These are phyloP conservation scores for Hypoxylon fuscum DNA, from an alignment of 495 filamentous ascomycete genomes.

Conservation along the genomic window DNA sequence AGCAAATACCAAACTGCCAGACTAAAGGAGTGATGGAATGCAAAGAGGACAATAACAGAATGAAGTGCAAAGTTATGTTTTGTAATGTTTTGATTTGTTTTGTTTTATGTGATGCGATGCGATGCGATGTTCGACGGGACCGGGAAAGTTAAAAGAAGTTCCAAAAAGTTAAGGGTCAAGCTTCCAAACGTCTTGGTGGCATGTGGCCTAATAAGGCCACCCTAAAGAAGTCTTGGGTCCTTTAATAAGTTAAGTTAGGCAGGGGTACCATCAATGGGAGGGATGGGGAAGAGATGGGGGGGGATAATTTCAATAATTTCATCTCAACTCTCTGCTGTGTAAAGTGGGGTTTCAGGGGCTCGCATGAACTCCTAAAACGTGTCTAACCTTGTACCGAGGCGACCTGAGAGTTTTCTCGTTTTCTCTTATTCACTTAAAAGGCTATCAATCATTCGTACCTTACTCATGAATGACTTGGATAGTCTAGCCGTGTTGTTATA, in stretches of 20 bases:
- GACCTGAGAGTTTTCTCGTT: constrained; percentile 15
- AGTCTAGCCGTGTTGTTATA: too few relatives aligned
- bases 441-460: too few relatives aligned
- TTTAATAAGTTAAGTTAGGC: constrained; percentile 39
- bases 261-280: too few relatives aligned
- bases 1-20: not conserved
- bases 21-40: constrained; percentile 1
- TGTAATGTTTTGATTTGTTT: too few relatives aligned
- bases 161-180: constrained; percentile 7
- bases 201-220: constrained; percentile 37
- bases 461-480: too few relatives aligned
- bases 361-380: constrained; percentile 36
- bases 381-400: constrained; percentile 38
- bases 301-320: constrained; percentile 12
- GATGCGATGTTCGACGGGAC: too few relatives aligned
- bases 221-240: constrained; percentile 28
- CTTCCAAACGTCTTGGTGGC: constrained; percentile 25
- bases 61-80: too few relatives aligned
- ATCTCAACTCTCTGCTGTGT: not conserved
- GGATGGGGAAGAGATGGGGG: too few relatives aligned
- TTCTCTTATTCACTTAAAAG: not conserved
- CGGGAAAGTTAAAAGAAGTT: not conserved
- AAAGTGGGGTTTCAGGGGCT: constrained; percentile 35
- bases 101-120: too few relatives aligned
- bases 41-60: not conserved